phyloP scores from a whole-genome alignment of 768 basidiomycete genomes.

The Suillus bovinus region DNA sequence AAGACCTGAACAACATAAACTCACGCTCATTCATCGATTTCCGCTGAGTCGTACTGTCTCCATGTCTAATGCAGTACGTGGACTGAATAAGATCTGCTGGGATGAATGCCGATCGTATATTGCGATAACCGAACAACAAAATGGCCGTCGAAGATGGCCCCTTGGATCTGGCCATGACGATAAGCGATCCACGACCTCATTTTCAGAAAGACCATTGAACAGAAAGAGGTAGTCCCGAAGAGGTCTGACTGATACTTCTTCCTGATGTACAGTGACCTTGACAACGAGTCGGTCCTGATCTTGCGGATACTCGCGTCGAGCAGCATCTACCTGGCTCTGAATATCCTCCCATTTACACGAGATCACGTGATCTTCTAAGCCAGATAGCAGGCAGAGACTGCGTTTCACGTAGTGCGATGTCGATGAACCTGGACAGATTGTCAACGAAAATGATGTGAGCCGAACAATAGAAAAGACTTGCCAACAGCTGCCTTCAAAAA shows the following conservation, averaged over 20 bases:
- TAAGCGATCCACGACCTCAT: background rate
- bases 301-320: background rate
- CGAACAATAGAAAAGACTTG: background rate
- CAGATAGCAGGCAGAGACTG: background rate
- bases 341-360: background rate
- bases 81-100: background rate
- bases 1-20: background rate
- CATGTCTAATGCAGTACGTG: background rate
- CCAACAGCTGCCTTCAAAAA: constrained; percentile 1
- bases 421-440: background rate
- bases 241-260: background rate
- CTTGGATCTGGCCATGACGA: constrained; percentile 1
- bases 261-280: background rate
- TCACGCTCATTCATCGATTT: no score
- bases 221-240: constrained; percentile 1
- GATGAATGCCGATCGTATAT: background rate
- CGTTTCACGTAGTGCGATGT: constrained; percentile 1
- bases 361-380: background rate
- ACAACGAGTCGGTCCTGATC: constrained; percentile 2
- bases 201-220: background rate
- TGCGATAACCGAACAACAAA: background rate
- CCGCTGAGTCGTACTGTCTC: background rate
- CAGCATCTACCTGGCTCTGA: background rate
- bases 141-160: background rate
- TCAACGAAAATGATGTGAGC: background rate